phyloP scores from a whole-genome alignment of 495 filamentous ascomycete genomes.

The Aspergillus bridgeri region DNA sequence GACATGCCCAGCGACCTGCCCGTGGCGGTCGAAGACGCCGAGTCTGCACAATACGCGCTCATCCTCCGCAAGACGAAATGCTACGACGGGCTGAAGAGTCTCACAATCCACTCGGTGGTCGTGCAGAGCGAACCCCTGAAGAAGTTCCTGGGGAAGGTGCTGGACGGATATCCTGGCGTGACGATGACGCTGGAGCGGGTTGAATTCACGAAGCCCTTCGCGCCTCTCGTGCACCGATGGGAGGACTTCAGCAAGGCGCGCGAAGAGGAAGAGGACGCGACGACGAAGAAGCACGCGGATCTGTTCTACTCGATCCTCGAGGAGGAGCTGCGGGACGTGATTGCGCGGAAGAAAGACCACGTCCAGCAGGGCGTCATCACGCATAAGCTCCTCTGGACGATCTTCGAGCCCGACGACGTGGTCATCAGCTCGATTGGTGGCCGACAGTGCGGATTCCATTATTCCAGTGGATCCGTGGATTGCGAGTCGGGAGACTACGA shows the following conservation, averaged over 20 bases:
- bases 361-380: constrained; percentile 57
- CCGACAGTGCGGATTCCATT: constrained; percentile 36
- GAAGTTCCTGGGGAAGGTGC: constrained; percentile 49
- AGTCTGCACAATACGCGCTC: constrained; percentile 51
- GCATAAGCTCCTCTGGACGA: constrained; percentile 53
- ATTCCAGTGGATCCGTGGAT: constrained; percentile 20
- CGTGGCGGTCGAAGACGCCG: constrained; percentile 47
- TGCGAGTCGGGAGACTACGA: constrained; percentile 5
- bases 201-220: constrained; percentile 57
- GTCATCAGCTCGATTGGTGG: constrained; percentile 36
- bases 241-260: constrained; percentile 46
- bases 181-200: constrained; percentile 57
- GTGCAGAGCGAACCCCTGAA: constrained; percentile 64
- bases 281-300: constrained; percentile 53
- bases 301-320: constrained; percentile 54
- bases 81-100: constrained; percentile 58
- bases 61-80: constrained; percentile 53
- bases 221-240: constrained; percentile 68
- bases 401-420: constrained; percentile 48
- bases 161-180: constrained; percentile 62
- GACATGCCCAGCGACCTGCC: constrained; percentile 42
- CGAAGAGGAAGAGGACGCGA: constrained; percentile 43
- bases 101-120: constrained; percentile 59
- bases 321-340: constrained; percentile 55
- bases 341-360: constrained; percentile 56